These are phyloP conservation scores for Trichaptum fuscoviolaceum DNA, from an alignment of 768 basidiomycete genomes.

Conservation along the genomic window DNA sequence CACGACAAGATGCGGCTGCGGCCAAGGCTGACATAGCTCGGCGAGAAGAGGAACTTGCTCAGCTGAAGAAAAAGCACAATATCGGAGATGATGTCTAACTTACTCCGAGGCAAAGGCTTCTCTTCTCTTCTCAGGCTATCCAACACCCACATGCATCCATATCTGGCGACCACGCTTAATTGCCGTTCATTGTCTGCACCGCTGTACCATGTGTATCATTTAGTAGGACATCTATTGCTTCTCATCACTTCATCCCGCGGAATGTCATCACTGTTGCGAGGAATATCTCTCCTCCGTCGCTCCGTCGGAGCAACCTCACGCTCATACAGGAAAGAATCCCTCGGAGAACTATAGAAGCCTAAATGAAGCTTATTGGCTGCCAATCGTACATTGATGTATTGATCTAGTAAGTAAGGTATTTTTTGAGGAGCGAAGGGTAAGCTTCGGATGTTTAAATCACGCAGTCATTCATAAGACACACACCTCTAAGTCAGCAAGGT, in stretches of 20 bases:
- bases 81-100: constrained; percentile 52
- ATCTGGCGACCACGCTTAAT: constrained; percentile 13
- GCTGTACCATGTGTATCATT: constrained; percentile 9
- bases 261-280: neutral
- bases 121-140: constrained; percentile 13
- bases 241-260: neutral
- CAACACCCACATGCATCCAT: constrained; percentile 14
- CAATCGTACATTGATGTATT: no score
- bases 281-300: neutral
- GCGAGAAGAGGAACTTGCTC: constrained; percentile 84
- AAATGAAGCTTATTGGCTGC: neutral
- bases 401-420: no score
- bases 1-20: constrained; percentile 92
- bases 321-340: neutral
- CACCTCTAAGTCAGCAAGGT: no score
- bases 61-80: constrained; percentile 81
- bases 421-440: neutral
- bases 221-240: neutral
- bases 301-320: neutral
- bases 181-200: constrained; percentile 13
- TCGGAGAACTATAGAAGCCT: neutral
- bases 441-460: neutral
- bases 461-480: neutral
- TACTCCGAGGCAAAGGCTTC: constrained; percentile 25
- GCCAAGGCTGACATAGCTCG: constrained; percentile 89